Percentiles rank a stretch among this genome's conserved stretches.
Evolutionary conservation across 2,329 filamentous ascomycete species (phyloP).

Genomic region (Epichloe glyceriae): DNA sequence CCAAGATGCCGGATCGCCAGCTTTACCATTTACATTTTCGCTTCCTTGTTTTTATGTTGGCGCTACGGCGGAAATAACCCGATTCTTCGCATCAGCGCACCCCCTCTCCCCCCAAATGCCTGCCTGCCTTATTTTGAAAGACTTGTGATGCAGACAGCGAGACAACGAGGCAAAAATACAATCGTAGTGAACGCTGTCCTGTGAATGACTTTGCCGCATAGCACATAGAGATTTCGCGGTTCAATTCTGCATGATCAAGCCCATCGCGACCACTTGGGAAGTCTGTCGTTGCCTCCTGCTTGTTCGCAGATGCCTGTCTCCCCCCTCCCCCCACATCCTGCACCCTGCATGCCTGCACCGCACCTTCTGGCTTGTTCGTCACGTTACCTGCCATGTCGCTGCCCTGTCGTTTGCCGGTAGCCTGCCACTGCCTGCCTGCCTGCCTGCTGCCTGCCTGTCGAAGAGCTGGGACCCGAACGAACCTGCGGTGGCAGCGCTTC

Average conservation of each 20-base stretch:
- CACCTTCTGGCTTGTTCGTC: background rate
- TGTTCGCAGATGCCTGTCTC: background rate
- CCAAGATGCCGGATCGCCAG: slow-evolving; percentile 5
- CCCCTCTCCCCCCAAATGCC: slow-evolving; percentile 1
- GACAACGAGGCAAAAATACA: too few species aligned
- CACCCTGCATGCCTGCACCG: background rate
- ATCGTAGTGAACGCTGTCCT: too few species aligned
- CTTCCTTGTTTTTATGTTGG: slow-evolving; percentile 3
- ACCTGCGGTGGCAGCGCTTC: background rate
- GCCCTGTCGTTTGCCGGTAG: background rate
- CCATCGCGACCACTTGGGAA: too few species aligned
- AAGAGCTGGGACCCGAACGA: background rate
- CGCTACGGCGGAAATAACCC: slow-evolving; percentile 22
- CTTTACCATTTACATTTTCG: slow-evolving; percentile 2
- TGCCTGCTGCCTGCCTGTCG: background rate
- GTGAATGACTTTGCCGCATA: too few species aligned
- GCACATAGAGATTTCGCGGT: too few species aligned
- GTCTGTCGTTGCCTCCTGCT: background rate
- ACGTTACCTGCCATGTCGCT: slow-evolving; percentile 1
- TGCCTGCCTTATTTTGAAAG: background rate
- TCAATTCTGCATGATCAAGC: too few species aligned
- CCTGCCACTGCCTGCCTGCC: background rate
- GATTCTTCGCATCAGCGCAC: slow-evolving; percentile 17
- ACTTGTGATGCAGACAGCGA: background rate
- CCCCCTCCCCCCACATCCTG: background rate